A percentile compares a stretch with the other conserved stretches of the same genome.
Evolutionary conservation across 164 flowering plant genomes (phyloP).

Genomic region (Nymphaea colorata): DNA sequence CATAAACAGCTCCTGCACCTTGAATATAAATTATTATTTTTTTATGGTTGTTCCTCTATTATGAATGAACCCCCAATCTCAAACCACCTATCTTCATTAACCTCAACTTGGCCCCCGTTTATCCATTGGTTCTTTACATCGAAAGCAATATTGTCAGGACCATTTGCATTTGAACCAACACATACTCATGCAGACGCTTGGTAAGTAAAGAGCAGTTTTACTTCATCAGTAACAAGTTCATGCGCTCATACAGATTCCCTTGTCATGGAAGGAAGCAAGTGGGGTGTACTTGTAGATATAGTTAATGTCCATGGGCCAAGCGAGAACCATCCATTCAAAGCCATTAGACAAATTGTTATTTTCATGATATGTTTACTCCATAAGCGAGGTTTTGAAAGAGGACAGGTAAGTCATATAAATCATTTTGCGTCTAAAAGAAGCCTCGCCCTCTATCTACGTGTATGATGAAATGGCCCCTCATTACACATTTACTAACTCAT

Average conservation of each 20-base stretch:
- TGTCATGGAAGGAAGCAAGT: slow-evolving; percentile 76
- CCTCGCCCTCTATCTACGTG: too few species aligned
- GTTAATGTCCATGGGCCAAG: slow-evolving; percentile 75
- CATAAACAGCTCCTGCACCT: slow-evolving; percentile 99
- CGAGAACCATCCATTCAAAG: slow-evolving; percentile 72
- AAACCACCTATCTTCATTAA: slow-evolving; percentile 67
- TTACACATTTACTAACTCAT: too few species aligned
- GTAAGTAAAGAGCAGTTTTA: slow-evolving; percentile 71
- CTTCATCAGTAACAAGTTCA: slow-evolving; percentile 63
- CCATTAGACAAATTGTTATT: slow-evolving; percentile 60
- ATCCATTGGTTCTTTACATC: slow-evolving; percentile 85
- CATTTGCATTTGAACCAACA: slow-evolving; percentile 35
- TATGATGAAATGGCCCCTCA: too few species aligned
- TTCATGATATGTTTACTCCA: slow-evolving; percentile 62
- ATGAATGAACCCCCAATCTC: slow-evolving; percentile 89
- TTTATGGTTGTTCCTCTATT: slow-evolving; percentile 73
- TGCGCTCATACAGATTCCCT: slow-evolving; percentile 66
- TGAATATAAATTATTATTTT: slow-evolving; percentile 83
- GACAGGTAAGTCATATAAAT: not conserved
- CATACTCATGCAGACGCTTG: slow-evolving; percentile 95
- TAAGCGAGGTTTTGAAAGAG: slow-evolving; percentile 44
- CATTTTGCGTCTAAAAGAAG: too few species aligned
- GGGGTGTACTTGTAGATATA: slow-evolving; percentile 66
- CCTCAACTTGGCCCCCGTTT: slow-evolving; percentile 84
- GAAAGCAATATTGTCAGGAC: slow-evolving; percentile 70